Base-by-base conservation (phyloP, 352 stramenopile species). In the Globisporangium uncinulatum region DNA sequence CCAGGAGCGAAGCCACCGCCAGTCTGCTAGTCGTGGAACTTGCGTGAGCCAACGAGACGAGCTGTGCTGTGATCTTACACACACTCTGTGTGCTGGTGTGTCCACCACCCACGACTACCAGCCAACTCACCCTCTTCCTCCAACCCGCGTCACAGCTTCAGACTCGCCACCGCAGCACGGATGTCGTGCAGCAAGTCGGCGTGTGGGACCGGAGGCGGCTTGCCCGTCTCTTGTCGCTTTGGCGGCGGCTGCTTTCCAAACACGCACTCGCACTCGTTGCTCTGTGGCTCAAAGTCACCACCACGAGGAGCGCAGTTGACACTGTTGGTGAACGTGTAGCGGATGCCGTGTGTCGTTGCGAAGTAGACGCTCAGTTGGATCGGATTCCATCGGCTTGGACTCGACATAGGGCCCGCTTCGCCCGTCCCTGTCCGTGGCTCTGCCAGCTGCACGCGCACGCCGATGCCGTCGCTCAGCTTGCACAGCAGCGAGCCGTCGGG, bases 281-380 rank as follows among this genome's bases (percentile, higher is more conserved):
- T 47, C 29, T 46, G 36, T 37, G 14, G 61, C 41, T n/a, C 24
- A 29, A 29, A 29, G 24, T 29, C 45, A 41, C 68, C 19, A 32
- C 51, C n/a, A 1, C 9, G 13, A 24, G 42, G 42, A 9, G 42
- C 4, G 10, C 3, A n/a, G 62, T 89, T 87, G 52, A 72, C 61
- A 24, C 59, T 66, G 50, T 86, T 89, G 6, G 48, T 42, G 44
- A 87, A 86, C 3, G 54, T 57, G 29, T 83, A 71, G 2, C 79
- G 74, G 53, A 87, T 73, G 24, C 65, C 61, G 6, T 51, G 51
- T 0, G 65, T 54, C 14, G 59, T 71, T 9, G 71, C 65, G 36
- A 87, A 87, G 59, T 69, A 85, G 11, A 89, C 69, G n/a, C 48
- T 44, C 24, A 89, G 36, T n/a, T 63, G 45, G 14, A 87, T 70